Evolutionary conservation across 352 stramenopile species (phyloP), one percentile per base, ranked within the genome.

Genomic region (Phytophthora rubi): DNA sequence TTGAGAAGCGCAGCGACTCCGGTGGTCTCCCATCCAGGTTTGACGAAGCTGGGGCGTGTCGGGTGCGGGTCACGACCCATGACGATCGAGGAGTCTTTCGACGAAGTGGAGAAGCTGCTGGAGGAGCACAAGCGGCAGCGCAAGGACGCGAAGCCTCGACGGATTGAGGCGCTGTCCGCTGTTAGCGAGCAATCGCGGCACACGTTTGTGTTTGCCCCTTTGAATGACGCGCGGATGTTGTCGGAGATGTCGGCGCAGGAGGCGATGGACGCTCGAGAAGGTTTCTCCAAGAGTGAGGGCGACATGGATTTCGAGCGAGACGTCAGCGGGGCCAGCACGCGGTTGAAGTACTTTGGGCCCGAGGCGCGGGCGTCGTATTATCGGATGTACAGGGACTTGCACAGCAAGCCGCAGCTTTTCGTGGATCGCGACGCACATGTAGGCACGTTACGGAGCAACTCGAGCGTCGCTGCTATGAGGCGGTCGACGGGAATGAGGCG

Each of bases 351-450:
- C 53, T 90, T 90, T 68, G 82, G 80, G 0, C 42, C 59, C 0
- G 71, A 55, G 0, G 82, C 82, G 1, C 80, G 83, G 7, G 51
- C 52, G 6, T 73, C 73, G 3, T 91, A 88, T 76, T 91, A 91
- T 59, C 82, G 78, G 30, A 79, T 73, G 48, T 91, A 89, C 54
- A 65, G 76, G 8, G 79, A 86, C 12, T 73, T 89, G 2, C 83
- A 91, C 51, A 71, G 67, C 37, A 91, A 89, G 59, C 72, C 80
- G 0, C 83, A 91, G 2, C 68, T 91, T 28, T 91, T 89, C 51
- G 60, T 88, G 4, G 70, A 88, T 23, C 67, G 35, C 48, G 65
- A 62, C 18, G 44, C 44, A 9, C 33, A 75, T 1, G 66, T 66
- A 51, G 39, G 71, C 49, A 63, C 58, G 2, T 9, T 80, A 51